Evolutionary conservation across 2,329 filamentous ascomycete species (phyloP).

Genomic region (Cladophialophora exuberans): DNA sequence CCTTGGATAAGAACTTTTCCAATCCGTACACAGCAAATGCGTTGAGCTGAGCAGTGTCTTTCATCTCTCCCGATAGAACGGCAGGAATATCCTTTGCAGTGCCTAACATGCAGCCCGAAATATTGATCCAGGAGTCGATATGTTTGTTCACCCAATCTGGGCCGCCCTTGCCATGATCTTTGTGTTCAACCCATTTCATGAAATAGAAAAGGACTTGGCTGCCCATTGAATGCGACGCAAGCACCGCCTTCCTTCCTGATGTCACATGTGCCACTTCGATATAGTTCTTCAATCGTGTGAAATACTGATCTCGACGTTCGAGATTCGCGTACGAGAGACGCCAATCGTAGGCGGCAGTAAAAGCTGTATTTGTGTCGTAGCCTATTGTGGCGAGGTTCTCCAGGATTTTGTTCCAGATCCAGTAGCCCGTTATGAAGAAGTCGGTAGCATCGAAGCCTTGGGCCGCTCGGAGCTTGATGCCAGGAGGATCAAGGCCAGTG

Average conservation of each 20-base stretch:
- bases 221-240: slow-evolving; percentile 96
- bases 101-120: slow-evolving; percentile 96
- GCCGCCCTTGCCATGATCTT: slow-evolving; percentile 78
- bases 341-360: slow-evolving; percentile 83
- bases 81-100: slow-evolving; percentile 89
- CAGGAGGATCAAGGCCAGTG: slow-evolving; percentile 87
- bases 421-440: slow-evolving; percentile 81
- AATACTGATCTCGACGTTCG: slow-evolving; percentile 90
- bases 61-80: slow-evolving; percentile 94
- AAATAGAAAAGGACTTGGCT: slow-evolving; percentile 88
- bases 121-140: slow-evolving; percentile 96
- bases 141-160: slow-evolving; percentile 86
- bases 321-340: slow-evolving; percentile 86
- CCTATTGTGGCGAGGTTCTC: slow-evolving; percentile 95
- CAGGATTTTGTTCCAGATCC: slow-evolving; percentile 99
- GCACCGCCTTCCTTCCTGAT: slow-evolving; percentile 75
- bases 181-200: slow-evolving; percentile 78
- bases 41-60: slow-evolving; percentile 94
- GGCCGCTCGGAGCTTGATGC: slow-evolving; percentile 86
- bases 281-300: slow-evolving; percentile 84
- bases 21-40: slow-evolving; percentile 95
- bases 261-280: slow-evolving; percentile 82
- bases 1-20: slow-evolving; percentile 89
- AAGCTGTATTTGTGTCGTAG: slow-evolving; percentile 81
- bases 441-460: slow-evolving; percentile 98